phyloP scores from a whole-genome alignment of 306 rosid genomes.

The Cucumis sativus region Cucumber_9930_V3 NC_026655.2:27457501-27458000 shows the following conservation, averaged over 20 bases:
- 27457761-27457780: no score
- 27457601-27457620: slow-evolving; percentile 8
- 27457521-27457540: neutral
- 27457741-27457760: slow-evolving; percentile 16
- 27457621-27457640: slow-evolving; percentile 36
- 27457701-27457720: slow-evolving; percentile 19
- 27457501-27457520: neutral
- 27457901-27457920: no score
- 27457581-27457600: neutral
- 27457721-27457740: neutral
- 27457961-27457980: no score
- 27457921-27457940: no score
- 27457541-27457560: neutral
- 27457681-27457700: slow-evolving; percentile 29
- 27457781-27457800: no score
- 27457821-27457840: no score
- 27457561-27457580: neutral
- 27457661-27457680: slow-evolving; percentile 40
- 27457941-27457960: no score
- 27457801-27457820: no score
- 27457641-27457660: slow-evolving; percentile 66
- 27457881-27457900: no score
- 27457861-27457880: no score
- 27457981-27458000: no score
- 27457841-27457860: no score